These are phyloP conservation scores for Calonectria pseudoturangicola DNA, from an alignment of 2,329 filamentous ascomycete species.

Conservation along the genomic window DNA sequence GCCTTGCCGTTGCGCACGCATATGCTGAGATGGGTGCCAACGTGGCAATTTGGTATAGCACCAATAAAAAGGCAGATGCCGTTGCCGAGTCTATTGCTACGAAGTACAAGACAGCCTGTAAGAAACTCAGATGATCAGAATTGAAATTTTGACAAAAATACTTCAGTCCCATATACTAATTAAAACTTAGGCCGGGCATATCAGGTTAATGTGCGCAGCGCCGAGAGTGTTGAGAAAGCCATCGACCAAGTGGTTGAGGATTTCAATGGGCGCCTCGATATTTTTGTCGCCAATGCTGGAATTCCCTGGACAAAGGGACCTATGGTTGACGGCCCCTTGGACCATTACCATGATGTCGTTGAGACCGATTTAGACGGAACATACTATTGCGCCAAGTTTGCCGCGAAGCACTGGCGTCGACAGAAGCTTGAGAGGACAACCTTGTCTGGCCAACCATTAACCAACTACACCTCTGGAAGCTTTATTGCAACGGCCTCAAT, in stretches of 20 bases:
- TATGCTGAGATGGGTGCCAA: conserved; percentile 81
- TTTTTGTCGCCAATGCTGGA: conserved; percentile 85
- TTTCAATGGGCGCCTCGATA: conserved; percentile 82
- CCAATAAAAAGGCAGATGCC: conserved; percentile 75
- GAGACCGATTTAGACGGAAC: conserved; percentile 82
- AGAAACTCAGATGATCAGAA: conserved; percentile 51
- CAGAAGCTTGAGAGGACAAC: conserved; percentile 78
- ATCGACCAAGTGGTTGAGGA: conserved; percentile 73
- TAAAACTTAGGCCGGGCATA: conserved; percentile 72
- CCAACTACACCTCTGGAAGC: conserved; percentile 61
- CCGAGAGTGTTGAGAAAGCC: conserved; percentile 68
- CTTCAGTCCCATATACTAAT: not conserved
- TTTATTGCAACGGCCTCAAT: conserved; percentile 72
- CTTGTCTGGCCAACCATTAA: conserved; percentile 43
- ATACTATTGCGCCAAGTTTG: conserved; percentile 83
- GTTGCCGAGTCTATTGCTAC: conserved; percentile 76
- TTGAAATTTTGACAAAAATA: not conserved
- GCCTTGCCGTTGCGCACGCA: conserved; percentile 75
- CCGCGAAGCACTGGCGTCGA: conserved; percentile 79
- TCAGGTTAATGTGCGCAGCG: conserved; percentile 74
- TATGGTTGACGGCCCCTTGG: conserved; percentile 77
- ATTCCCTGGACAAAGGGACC: conserved; percentile 82
- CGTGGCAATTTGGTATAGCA: conserved; percentile 81
- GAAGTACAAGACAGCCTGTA: conserved; percentile 79
- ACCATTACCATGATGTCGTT: conserved; percentile 80